These are phyloP conservation scores for Ziziphus jujuba DNA, from an alignment of 306 rosid species.

Conservation along the genomic window DNA sequence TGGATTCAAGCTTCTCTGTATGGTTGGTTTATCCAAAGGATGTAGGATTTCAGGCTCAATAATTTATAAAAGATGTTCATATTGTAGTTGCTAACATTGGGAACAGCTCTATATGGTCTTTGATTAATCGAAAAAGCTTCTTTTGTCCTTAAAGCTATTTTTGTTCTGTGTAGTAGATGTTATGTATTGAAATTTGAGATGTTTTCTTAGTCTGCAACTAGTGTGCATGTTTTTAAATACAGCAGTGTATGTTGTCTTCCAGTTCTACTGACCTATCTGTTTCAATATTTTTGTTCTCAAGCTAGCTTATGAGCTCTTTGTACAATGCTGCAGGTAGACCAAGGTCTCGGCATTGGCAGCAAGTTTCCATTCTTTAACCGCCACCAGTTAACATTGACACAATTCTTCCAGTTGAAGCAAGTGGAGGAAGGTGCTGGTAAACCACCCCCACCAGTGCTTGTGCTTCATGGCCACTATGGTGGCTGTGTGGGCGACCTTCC, in stretches of 20 bases:
- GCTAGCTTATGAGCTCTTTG: constrained; percentile 18
- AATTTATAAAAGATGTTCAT: no score
- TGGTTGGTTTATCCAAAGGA: neutral
- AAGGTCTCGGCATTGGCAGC: constrained; percentile 93
- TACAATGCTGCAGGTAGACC: constrained; percentile 71
- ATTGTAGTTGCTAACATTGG: no score
- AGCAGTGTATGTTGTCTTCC: neutral
- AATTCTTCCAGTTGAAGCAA: constrained; percentile 61
- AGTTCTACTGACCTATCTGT: neutral
- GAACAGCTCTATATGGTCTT: no score
- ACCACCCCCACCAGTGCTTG: constrained; percentile 93
- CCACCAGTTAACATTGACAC: constrained; percentile 88
- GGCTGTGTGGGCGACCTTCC: constrained; percentile 99
- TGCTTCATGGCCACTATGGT: constrained; percentile 94
- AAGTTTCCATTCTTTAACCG: constrained; percentile 94
- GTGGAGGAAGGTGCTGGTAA: constrained; percentile 97
- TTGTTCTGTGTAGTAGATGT: no score
- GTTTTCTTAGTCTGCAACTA: neutral
- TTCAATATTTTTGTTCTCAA: constrained; percentile 4
- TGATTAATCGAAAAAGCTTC: no score
- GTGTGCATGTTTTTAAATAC: neutral
- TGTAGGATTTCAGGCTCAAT: neutral
- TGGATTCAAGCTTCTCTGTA: neutral
- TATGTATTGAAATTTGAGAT: no score
- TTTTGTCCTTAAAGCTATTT: no score